Conservation (phyloP, 2,329 filamentous ascomycete species). For the Colletotrichum australisinense region DNA sequence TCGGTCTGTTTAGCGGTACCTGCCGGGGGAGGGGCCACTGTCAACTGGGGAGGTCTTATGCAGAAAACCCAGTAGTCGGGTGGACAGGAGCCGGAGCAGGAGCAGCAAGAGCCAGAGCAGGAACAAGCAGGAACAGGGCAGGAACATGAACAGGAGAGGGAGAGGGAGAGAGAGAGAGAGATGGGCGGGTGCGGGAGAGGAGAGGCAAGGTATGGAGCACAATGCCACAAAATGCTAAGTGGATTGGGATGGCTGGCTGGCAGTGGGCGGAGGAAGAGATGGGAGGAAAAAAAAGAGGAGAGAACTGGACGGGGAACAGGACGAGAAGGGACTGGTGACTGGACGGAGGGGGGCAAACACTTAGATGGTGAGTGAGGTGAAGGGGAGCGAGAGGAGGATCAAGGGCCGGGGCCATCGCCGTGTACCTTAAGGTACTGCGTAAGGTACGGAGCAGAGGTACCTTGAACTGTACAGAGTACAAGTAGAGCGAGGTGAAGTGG, state of each 20-base stretch:
- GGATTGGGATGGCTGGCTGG: neutral
- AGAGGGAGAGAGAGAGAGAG: neutral
- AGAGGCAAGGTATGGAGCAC: conserved; percentile 9
- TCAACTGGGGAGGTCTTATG: conserved; percentile 8
- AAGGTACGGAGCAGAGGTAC: too few relatives aligned
- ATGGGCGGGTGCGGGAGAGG: neutral
- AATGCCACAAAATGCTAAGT: neutral
- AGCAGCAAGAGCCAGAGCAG: conserved; percentile 14
- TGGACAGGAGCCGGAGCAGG: conserved; percentile 23
- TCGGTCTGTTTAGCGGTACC: conserved; percentile 9
- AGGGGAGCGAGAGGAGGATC: conserved; percentile 1
- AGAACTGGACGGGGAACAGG: neutral
- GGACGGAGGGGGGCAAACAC: neutral
- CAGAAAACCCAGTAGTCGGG: conserved; percentile 31
- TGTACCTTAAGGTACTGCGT: neutral
- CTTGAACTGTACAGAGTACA: too few relatives aligned
- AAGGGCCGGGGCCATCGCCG: conserved; percentile 22
- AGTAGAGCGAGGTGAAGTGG: conserved; percentile 4
- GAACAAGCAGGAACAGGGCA: conserved; percentile 9
- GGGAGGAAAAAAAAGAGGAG: neutral
- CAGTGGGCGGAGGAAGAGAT: neutral
- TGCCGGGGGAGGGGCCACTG: neutral
- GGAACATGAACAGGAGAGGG: conserved; percentile 9
- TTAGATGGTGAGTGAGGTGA: neutral
- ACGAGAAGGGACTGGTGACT: conserved; percentile 9